phyloP scores from a whole-genome alignment of 1,139 yeast genomes.

The Hemisphaericaspora xylofermentans region DNA sequence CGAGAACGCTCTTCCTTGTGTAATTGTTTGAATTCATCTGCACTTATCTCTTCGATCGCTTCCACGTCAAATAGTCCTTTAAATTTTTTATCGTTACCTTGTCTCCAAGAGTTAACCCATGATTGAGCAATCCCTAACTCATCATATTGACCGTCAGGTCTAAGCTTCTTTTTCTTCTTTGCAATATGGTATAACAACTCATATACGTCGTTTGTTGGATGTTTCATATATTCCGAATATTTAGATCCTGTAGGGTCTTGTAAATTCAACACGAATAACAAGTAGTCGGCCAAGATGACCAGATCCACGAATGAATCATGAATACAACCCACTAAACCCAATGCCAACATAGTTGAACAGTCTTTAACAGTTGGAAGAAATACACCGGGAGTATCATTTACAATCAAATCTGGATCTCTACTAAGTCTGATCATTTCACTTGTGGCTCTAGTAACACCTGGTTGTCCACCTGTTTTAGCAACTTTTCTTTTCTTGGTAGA shows the following conservation, averaged over 20 bases:
- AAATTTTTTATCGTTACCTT: slow-evolving; percentile 45
- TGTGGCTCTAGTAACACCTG: slow-evolving; percentile 85
- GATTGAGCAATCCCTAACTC: slow-evolving; percentile 64
- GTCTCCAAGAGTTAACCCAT: slow-evolving; percentile 69
- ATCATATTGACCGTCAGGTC: slow-evolving; percentile 39
- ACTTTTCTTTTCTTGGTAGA: slow-evolving; percentile 57
- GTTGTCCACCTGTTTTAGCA: slow-evolving; percentile 82
- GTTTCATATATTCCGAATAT: slow-evolving; percentile 47
- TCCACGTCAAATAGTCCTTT: slow-evolving; percentile 39
- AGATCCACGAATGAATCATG: slow-evolving; percentile 73
- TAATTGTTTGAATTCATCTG: slow-evolving; percentile 24
- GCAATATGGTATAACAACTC: slow-evolving; percentile 60
- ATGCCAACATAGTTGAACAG: slow-evolving; percentile 69
- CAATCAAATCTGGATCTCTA: slow-evolving; percentile 62
- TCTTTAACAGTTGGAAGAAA: slow-evolving; percentile 73
- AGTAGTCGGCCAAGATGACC: slow-evolving; percentile 80
- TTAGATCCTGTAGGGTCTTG: slow-evolving; percentile 50
- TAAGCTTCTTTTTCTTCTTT: slow-evolving; percentile 34
- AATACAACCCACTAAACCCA: slow-evolving; percentile 79
- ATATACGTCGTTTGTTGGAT: slow-evolving; percentile 76
- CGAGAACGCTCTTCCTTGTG: slow-evolving; percentile 33
- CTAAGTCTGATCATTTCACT: slow-evolving; percentile 72
- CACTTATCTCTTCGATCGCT: slow-evolving; percentile 32
- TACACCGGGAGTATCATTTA: slow-evolving; percentile 93
- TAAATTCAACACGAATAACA: slow-evolving; percentile 70